Evolutionary conservation across 2,329 filamentous ascomycete genomes (phyloP).

Genomic region (Onygena corvina): DNA sequence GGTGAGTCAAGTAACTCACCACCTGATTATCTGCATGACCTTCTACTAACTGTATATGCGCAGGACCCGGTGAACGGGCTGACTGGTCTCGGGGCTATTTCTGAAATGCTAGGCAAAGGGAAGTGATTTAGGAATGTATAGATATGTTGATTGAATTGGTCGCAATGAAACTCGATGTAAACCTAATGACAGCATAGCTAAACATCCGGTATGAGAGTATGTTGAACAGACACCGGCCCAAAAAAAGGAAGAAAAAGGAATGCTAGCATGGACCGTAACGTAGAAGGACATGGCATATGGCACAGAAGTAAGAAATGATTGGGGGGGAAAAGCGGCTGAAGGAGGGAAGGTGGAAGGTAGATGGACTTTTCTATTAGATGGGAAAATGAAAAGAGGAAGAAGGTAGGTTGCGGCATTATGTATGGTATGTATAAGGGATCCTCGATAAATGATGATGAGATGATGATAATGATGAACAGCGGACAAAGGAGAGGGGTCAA

Average conservation of each 20-base stretch:
- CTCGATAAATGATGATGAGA: no score
- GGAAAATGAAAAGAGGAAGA: no score
- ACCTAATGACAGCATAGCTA: background rate
- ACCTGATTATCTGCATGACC: background rate
- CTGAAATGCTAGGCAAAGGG: constrained; percentile 1
- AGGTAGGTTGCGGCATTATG: no score
- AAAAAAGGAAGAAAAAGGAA: background rate
- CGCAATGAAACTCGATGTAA: no score
- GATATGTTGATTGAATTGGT: no score
- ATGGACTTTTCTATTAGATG: constrained; percentile 6
- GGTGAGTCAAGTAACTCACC: constrained; percentile 10
- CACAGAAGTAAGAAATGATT: background rate
- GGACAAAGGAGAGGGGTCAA: no score
- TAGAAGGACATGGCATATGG: background rate
- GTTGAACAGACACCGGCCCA: background rate
- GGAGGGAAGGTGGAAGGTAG: background rate
- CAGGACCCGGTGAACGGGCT: background rate
- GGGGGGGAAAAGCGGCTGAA: background rate
- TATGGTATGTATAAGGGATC: no score
- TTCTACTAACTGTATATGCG: background rate
- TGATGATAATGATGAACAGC: no score
- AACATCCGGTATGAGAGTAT: background rate
- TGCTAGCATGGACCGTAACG: background rate
- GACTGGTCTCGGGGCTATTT: constrained; percentile 1
- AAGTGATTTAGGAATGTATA: no score